phyloP scores from a whole-genome alignment of 139 green algal species.

The Chlorella ohadii region DNA sequence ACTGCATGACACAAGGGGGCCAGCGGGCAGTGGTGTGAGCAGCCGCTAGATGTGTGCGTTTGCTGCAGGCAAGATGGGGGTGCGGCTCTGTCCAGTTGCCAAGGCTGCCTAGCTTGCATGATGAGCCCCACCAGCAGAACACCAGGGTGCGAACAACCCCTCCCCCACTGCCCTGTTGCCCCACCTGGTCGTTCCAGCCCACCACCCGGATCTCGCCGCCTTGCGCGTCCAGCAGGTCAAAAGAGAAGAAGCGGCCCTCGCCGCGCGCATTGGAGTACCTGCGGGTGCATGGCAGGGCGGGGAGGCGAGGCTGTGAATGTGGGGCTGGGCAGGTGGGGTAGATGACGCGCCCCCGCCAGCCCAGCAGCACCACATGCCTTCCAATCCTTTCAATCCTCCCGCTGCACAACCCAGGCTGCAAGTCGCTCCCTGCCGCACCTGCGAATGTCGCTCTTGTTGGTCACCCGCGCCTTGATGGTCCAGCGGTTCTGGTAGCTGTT shows the following conservation, averaged over 20 bases:
- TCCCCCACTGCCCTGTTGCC: too few relatives aligned
- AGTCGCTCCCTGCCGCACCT: too few relatives aligned
- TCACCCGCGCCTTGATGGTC: slow-evolving; percentile 95
- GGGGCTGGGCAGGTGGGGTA: slow-evolving; percentile 87
- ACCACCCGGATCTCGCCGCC: slow-evolving; percentile 64
- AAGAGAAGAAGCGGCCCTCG: slow-evolving; percentile 94
- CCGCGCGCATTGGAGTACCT: slow-evolving; percentile 81
- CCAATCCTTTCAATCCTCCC: too few relatives aligned
- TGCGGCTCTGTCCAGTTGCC: too few relatives aligned
- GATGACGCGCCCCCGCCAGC: too few relatives aligned
- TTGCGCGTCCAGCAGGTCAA: slow-evolving; percentile 75
- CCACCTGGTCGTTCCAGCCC: slow-evolving; percentile 59
- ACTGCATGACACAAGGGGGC: slow-evolving; percentile 6
- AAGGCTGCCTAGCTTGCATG: too few relatives aligned
- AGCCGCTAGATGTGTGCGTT: too few relatives aligned
- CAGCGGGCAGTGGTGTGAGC: neutral
- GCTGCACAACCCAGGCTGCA: too few relatives aligned
- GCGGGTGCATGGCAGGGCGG: neutral
- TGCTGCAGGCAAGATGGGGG: too few relatives aligned
- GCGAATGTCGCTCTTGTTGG: slow-evolving; percentile 72
- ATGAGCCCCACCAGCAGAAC: too few relatives aligned
- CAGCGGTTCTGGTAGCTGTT: slow-evolving; percentile 95
- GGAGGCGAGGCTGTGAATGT: neutral
- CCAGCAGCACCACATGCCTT: too few relatives aligned
- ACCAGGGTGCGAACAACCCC: too few relatives aligned